Conservation (phyloP, 140 eudicot genomes). For the Stevia rebaudiana region DNA sequence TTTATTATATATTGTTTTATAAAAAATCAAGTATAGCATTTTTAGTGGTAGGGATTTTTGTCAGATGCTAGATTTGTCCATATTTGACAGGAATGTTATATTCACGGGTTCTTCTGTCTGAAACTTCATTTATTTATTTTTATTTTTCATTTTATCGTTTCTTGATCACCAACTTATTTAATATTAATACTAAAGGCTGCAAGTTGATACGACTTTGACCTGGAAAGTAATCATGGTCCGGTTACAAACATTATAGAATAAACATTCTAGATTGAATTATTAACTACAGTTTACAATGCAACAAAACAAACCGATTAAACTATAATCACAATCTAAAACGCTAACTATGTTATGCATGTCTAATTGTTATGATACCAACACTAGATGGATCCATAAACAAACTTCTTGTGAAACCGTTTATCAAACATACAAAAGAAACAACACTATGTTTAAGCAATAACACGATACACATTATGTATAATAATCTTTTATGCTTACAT, state of each 20-base stretch:
- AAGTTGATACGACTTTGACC: not conserved
- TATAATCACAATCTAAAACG: too few relatives aligned
- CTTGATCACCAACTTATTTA: not conserved
- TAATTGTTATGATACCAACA: too few relatives aligned
- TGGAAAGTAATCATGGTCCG: too few relatives aligned
- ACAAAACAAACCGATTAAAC: too few relatives aligned
- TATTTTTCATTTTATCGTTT: slow-evolving; percentile 1
- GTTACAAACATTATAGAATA: too few relatives aligned
- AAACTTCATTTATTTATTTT: too few relatives aligned
- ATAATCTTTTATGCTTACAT: slow-evolving; percentile 8
- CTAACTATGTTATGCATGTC: too few relatives aligned
- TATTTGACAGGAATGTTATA: not conserved
- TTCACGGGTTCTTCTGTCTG: slow-evolving; percentile 5
- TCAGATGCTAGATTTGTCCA: not conserved
- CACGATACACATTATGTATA: not conserved
- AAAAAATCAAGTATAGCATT: too few relatives aligned
- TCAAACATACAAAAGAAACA: not conserved
- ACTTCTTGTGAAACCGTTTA: not conserved
- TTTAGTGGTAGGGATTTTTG: too few relatives aligned
- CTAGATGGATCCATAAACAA: not conserved
- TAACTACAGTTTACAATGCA: too few relatives aligned
- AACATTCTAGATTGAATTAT: too few relatives aligned
- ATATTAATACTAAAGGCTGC: not conserved
- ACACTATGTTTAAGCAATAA: not conserved
- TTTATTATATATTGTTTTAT: too few relatives aligned